These are phyloP conservation scores for Penicillium sp. DNA, from an alignment of 2,329 filamentous ascomycete species.

Conservation along the genomic window DNA sequence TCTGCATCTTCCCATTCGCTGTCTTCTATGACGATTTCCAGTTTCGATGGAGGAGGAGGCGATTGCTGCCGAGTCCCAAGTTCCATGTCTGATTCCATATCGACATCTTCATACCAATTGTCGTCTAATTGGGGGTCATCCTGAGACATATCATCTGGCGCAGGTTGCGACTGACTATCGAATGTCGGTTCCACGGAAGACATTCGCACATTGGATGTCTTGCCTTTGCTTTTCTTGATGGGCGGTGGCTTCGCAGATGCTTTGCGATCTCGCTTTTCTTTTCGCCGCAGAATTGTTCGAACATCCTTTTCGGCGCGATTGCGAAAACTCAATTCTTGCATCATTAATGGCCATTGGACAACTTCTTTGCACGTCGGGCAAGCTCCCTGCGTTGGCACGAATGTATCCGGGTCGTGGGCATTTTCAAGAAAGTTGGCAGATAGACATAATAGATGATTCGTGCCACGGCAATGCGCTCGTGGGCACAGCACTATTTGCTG, in stretches of 20 bases:
- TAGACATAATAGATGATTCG: slow-evolving; percentile 56
- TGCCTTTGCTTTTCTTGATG: background rate
- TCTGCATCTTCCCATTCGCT: slow-evolving; percentile 53
- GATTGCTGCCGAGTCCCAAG: slow-evolving; percentile 9
- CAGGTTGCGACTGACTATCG: background rate
- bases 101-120: slow-evolving; percentile 32
- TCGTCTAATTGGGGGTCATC: slow-evolving; percentile 29
- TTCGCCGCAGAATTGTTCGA: slow-evolving; percentile 59
- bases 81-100: slow-evolving; percentile 28
- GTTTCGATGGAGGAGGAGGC: slow-evolving; percentile 13
- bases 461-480: slow-evolving; percentile 43
- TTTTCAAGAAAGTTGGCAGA: slow-evolving; percentile 49
- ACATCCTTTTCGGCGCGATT: slow-evolving; percentile 66
- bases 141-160: slow-evolving; percentile 6
- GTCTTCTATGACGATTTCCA: slow-evolving; percentile 50
- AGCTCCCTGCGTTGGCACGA: slow-evolving; percentile 64
- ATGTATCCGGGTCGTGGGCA: slow-evolving; percentile 30
- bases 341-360: slow-evolving; percentile 69
- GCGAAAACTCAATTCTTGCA: slow-evolving; percentile 75
- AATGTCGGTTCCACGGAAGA: slow-evolving; percentile 10
- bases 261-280: slow-evolving; percentile 36
- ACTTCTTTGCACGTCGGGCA: slow-evolving; percentile 66
- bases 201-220: slow-evolving; percentile 1
- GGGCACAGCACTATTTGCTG: slow-evolving; percentile 52
- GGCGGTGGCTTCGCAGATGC: slow-evolving; percentile 10